Evolutionary conservation across 345 rosid genomes (phyloP), one percentile per base, ranked within the genome.

Genomic region (Capsella bursapastoris): DNA sequence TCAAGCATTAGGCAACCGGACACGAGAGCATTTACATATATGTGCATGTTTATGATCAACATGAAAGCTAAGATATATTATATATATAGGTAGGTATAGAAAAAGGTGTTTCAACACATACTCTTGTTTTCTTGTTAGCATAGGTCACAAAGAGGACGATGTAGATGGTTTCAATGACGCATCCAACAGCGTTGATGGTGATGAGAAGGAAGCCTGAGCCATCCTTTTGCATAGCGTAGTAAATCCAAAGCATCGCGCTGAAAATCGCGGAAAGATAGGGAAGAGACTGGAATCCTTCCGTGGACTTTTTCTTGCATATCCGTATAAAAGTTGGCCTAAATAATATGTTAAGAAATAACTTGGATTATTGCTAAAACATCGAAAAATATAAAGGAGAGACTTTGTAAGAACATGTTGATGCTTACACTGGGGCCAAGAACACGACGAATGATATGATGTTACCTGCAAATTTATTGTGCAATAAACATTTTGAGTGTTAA

Each of bases 401-500:
- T 29, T 45, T 50, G 22, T 70, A 12, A 60, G 52, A 34, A 27
- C 66, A 22, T 14, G 37, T 13, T 25, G 49, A 55, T 14, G 81
- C 96, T 86, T 78, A 87, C 96, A 82, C 49, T 5, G 96, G 96
- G 3, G 92, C 82, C 40, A 89, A 85, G 72, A 79, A 86, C 68
- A 82, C 86, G 68, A 76, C 40, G 67, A 80, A 78, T 28, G 90
- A 87, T 68, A 83, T 62, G 52, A 89, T 75, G 80, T 86, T 89
- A 50, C 96, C 96, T 86, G 71, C 11, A 77, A 63, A 52, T 50
- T 40, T 25, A n/a, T 27, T 29, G 1, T 14, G 38, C 61, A 27
- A 6, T 29, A 16, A 61, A 27, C 12, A 47, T 44, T 52, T 27
- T 70, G 53, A 62, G 50, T 45, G 8, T 9, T 52, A 6, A 22